Evolutionary conservation across 306 rosid species (phyloP).

Genomic region (Trifolium subterraneum): DNA sequence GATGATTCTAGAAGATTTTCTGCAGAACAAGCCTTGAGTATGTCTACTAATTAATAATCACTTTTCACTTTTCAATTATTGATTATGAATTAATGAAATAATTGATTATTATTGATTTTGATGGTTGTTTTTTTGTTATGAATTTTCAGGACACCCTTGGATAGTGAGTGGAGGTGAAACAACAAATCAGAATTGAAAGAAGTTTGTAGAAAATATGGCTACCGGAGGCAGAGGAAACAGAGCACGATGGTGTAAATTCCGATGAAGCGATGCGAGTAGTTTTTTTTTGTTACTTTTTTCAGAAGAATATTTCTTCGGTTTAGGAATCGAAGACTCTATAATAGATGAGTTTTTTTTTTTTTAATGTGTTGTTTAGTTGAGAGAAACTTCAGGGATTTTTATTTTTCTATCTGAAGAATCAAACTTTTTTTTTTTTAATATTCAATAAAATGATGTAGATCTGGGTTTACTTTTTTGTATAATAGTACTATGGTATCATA

Average conservation of each 20-base stretch:
- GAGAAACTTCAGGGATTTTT: conserved; percentile 26
- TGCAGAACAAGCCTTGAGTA: conserved; percentile 84
- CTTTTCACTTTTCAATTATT: background rate
- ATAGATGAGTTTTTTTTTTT: background rate
- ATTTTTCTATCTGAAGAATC: conserved; percentile 16
- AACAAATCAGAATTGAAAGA: conserved; percentile 25
- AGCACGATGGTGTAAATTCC: conserved; percentile 40
- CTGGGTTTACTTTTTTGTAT: conserved; percentile 13
- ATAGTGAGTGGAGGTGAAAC: conserved; percentile 72
- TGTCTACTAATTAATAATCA: conserved; percentile 17
- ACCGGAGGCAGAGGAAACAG: conserved; percentile 46
- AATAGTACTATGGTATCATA: conserved; percentile 2
- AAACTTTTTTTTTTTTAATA: background rate
- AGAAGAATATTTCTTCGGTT: background rate
- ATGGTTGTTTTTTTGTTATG: background rate
- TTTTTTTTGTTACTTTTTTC: background rate
- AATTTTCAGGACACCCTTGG: conserved; percentile 81
- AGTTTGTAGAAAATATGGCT: background rate
- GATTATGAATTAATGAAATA: background rate
- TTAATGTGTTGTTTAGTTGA: background rate
- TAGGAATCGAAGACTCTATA: conserved; percentile 19
- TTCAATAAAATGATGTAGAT: background rate
- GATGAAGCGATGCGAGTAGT: conserved; percentile 37
- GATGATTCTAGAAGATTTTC: conserved; percentile 72
- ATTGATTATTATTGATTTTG: background rate